Percentiles rank a stretch among this genome's conserved stretches.
Evolutionary conservation across 495 filamentous ascomycete genomes (phyloP).

Genomic region (Podospora bellae-mahoneyi): DNA sequence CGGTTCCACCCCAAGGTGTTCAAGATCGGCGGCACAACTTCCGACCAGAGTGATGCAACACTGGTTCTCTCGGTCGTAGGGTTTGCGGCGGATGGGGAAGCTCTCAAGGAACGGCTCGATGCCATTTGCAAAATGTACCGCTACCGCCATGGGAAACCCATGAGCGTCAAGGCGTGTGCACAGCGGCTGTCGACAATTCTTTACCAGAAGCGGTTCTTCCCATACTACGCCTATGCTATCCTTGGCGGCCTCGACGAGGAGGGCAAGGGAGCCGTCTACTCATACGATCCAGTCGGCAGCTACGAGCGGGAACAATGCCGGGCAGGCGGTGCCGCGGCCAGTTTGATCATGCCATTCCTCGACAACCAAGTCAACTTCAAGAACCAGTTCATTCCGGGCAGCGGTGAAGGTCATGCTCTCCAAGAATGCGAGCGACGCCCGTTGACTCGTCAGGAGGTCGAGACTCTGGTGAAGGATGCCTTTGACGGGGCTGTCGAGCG

Average conservation of each 20-base stretch:
- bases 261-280: conserved; percentile 90
- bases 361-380: conserved; percentile 99
- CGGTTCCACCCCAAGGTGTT: conserved; percentile 92
- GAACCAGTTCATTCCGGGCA: conserved; percentile 94
- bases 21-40: conserved; percentile 87
- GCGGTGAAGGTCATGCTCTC: conserved; percentile 77
- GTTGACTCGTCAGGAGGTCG: conserved; percentile 68
- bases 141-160: conserved; percentile 89
- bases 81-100: conserved; percentile 89
- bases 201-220: conserved; percentile 97
- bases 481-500: conserved; percentile 97
- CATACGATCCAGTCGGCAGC: conserved; percentile 94
- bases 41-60: conserved; percentile 74
- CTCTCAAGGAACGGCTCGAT: conserved; percentile 84
- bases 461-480: conserved; percentile 88
- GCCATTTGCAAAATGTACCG: conserved; percentile 94
- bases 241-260: conserved; percentile 92
- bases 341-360: conserved; percentile 97
- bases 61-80: conserved; percentile 91
- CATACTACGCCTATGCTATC: conserved; percentile 93
- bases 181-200: conserved; percentile 90
- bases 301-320: conserved; percentile 96
- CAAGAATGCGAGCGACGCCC: conserved; percentile 61
- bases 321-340: conserved; percentile 90
- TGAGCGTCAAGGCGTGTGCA: conserved; percentile 89